Evolutionary conservation across 1,139 yeast species (phyloP), one percentile per base, ranked within the genome.

Genomic region (Kurtzmaniella quercitrusa): DNA sequence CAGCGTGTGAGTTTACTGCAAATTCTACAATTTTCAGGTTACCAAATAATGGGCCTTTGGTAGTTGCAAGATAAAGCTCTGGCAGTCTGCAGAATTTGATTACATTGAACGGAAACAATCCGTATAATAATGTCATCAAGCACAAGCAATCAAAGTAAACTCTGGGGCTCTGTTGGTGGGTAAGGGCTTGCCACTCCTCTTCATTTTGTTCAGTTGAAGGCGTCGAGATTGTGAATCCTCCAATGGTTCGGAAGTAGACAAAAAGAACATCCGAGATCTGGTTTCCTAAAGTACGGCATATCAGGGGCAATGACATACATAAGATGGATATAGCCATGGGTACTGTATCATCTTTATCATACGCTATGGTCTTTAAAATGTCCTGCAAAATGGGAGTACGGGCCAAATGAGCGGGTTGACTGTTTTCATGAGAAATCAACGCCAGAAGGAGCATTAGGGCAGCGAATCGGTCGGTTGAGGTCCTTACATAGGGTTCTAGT

Each of bases 91-190:
- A 50, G 52, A 79, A 82, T 5, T 59, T 55, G 31, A 73, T 54
- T 3, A 81, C 58, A 50, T 79, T 77, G 25, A 68, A 60, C 0
- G 89, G 88, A 50, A 72, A 82, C n/a, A 82, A 56, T 0, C 86
- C 89, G 51, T 83, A 83, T 2, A 82, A 55, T 31, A 78, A 61
- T 0, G 82, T 72, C 41, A 60, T 58, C 16, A 63, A 54, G 47
- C 65, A 56, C 40, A 52, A 57, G 39, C 53, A 48, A 45, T 60
- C 59, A 40, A 58, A 49, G 8, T 53, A 55, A 12, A 54, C 44
- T 40, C 50, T 52, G n/a, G 51, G 44, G 25, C 34, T 39, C 21
- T 39, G 34, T 1, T 38, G 39, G 14, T 33, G 38, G 5, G 2
- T 18, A 16, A n/a, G 17, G n/a, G 27, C n/a, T 43, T 43, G 37